Percentiles rank a stretch among this genome's conserved stretches.
These are phyloP conservation scores for Hyphopichia khmerensis DNA, from an alignment of 1,139 yeast genomes.

Conservation along the genomic window DNA sequence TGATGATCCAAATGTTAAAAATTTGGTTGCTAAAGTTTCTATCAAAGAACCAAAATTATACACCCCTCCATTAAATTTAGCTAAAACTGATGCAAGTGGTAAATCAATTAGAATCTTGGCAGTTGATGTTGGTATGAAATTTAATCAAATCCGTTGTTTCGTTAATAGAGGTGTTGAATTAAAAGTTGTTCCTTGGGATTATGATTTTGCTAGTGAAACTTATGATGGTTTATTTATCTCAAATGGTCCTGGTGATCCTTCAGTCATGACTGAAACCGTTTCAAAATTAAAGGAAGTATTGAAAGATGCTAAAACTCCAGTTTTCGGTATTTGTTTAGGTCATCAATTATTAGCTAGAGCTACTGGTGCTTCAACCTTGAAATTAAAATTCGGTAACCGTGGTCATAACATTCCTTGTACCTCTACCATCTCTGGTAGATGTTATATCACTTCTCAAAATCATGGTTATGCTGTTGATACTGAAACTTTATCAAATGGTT, in stretches of 20 bases:
- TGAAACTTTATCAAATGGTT: constrained; percentile 66
- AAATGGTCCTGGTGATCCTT: constrained; percentile 99
- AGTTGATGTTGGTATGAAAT: constrained; percentile 97
- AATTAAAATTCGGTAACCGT: constrained; percentile 98
- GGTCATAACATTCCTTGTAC: constrained; percentile 99
- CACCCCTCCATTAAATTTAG: constrained; percentile 57
- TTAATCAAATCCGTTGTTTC: constrained; percentile 95
- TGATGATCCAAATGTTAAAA: constrained; percentile 89
- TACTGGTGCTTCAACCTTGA: constrained; percentile 86
- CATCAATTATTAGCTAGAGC: constrained; percentile 97
- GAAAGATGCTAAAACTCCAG: constrained; percentile 65
- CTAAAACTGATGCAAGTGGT: constrained; percentile 64
- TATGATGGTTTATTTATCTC: constrained; percentile 96
- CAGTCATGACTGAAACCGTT: constrained; percentile 70
- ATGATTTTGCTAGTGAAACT: constrained; percentile 72
- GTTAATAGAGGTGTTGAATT: constrained; percentile 95
- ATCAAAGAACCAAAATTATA: constrained; percentile 71
- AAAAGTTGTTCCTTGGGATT: constrained; percentile 94
- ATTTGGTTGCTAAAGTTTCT: constrained; percentile 91
- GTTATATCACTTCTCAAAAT: constrained; percentile 98
- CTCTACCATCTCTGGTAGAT: constrained; percentile 87
- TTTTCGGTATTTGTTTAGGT: constrained; percentile 98
- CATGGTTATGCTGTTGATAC: constrained; percentile 98
- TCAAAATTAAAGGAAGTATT: constrained; percentile 58
- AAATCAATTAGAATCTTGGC: constrained; percentile 81